Evolutionary conservation across 2,329 filamentous ascomycete species (phyloP), one percentile per base, ranked within the genome.

Genomic region (Trichoderma atrobrunneum): DNA sequence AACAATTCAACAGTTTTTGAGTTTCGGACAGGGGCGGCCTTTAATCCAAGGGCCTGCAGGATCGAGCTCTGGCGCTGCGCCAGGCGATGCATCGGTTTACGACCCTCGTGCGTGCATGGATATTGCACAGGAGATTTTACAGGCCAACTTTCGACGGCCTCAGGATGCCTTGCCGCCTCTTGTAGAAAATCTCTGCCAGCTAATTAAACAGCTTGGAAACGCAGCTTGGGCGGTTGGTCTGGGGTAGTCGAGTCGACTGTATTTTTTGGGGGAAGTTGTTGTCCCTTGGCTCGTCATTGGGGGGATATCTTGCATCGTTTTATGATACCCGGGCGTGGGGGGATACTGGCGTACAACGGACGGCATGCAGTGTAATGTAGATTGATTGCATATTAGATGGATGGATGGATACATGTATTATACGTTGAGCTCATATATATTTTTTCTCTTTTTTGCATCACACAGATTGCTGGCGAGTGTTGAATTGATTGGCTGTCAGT

Each of bases 111-210:
- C 84, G 1, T 87, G 89, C 48, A 90, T 93, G 84, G 84, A 87
- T 18, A 81, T 88, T 24, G 84, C 88, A 3, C 85, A 90, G 68
- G 85, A 87, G 48, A 82, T 91, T 11, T 82, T 93, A 73, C 81
- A 83, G 36, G 79, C 82, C 51, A 90, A 90, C 78, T 89, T 85
- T 72, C 75, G 79, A 16, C 81, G 79, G 1, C 81, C 80, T 1
- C 80, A 82, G 34, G 84, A 85, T 34, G 78, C 80, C 8, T 75
- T 85, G 72, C 88, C 91, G 14, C 87, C 90, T 0, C 84, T 93
- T 59, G 90, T 92, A 1, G 90, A 92, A 75, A 93, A 92, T 73
- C 78, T 93, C 62, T 87, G 89, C 60, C 85, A 89, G 60, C 80
- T 93, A 75, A 87, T 93, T 76, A 86, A 86, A 74, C 89, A 90